Percentiles rank a stretch among this genome's conserved stretches.
Conservation (phyloP, 129 eudicot species). For the Centella asiatica region DNA sequence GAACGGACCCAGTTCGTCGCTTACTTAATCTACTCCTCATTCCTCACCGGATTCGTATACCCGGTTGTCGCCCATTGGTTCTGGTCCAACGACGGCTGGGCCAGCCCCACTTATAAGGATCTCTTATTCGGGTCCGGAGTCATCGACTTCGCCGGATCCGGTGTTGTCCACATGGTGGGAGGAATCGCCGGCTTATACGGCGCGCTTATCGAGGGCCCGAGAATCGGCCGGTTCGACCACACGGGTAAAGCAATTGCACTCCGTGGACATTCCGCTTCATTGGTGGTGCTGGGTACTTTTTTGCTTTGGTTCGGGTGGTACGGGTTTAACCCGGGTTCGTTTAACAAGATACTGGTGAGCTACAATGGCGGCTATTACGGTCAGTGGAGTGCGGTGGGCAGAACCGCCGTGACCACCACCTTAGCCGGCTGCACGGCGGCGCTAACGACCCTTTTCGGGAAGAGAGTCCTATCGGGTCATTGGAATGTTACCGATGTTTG, state of each 20-base stretch:
- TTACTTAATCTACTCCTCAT: conserved; percentile 56
- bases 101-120: conserved; percentile 29
- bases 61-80: conserved; percentile 81
- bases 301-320: conserved; percentile 79
- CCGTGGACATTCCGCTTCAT: conserved; percentile 57
- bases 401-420: conserved; percentile 41
- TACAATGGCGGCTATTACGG: conserved; percentile 23
- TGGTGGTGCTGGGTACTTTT: conserved; percentile 62
- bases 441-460: conserved; percentile 25
- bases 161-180: conserved; percentile 75
- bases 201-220: conserved; percentile 60
- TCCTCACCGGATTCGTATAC: conserved; percentile 70
- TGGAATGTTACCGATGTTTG: conserved; percentile 40
- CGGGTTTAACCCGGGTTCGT: conserved; percentile 70
- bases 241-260: conserved; percentile 38
- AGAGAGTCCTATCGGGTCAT: conserved; percentile 25
- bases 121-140: conserved; percentile 60
- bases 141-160: conserved; percentile 73
- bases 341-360: conserved; percentile 9
- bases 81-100: conserved; percentile 74
- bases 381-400: conserved; percentile 34
- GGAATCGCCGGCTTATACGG: conserved; percentile 67
- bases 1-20: conserved; percentile 75
- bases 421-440: conserved; percentile 41
- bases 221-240: conserved; percentile 58